Evolutionary conservation across 331 rosid genomes (phyloP).

Genomic region (Telfairia occidentalis): DNA sequence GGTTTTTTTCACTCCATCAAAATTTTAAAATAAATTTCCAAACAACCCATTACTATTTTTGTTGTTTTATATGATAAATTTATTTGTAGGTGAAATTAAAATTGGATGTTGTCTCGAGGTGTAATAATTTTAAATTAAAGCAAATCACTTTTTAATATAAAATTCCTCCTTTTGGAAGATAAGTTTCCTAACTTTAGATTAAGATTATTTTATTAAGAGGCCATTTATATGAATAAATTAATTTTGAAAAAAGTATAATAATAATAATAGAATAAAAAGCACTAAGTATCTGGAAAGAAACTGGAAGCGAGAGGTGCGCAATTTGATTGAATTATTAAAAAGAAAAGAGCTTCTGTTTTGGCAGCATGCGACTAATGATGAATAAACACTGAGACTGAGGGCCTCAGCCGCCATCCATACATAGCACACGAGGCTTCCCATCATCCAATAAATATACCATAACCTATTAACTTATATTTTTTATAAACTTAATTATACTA

Average conservation of each 20-base stretch:
- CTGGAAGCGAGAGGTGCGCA: not conserved
- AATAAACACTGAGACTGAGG: not conserved
- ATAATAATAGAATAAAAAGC: too few relatives aligned
- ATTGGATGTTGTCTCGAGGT: not conserved
- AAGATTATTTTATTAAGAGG: not conserved
- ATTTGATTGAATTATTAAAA: not conserved
- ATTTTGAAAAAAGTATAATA: not conserved
- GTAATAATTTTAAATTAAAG: not conserved
- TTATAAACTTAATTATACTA: too few relatives aligned
- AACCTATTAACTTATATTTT: too few relatives aligned
- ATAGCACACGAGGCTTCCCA: slow-evolving; percentile 92
- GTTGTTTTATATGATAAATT: not conserved
- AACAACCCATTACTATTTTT: not conserved
- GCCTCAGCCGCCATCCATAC: slow-evolving; percentile 51
- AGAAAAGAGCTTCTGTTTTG: slow-evolving; percentile 21
- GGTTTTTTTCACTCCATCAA: not conserved
- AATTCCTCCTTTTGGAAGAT: not conserved
- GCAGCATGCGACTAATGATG: slow-evolving; percentile 44
- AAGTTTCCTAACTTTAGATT: not conserved
- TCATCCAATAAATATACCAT: too few relatives aligned
- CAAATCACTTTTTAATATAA: not conserved
- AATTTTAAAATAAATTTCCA: not conserved
- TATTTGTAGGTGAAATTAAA: not conserved
- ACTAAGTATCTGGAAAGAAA: not conserved
- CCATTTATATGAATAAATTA: not conserved